Conservation (phyloP, 2,329 filamentous ascomycete species). For the Beauveria rudraprayagi region DNA sequence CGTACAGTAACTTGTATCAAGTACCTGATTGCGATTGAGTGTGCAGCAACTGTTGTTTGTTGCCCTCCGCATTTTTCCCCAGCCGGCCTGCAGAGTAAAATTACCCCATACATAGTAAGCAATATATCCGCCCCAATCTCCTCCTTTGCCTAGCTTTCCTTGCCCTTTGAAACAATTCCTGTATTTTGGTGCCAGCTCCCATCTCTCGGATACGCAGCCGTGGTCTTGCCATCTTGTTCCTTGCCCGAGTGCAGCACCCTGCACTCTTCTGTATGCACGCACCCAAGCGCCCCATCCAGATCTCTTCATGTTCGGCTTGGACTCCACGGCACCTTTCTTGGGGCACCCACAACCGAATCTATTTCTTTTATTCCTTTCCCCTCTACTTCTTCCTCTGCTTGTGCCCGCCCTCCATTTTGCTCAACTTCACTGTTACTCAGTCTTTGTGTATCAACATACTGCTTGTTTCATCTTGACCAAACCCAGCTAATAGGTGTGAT, state of each 20-base stretch:
- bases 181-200: constrained; percentile 1
- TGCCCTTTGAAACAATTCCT: background rate
- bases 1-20: background rate
- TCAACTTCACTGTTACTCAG: background rate
- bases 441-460: background rate
- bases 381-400: background rate
- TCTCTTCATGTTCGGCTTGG: constrained; percentile 8
- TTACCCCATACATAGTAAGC: constrained; percentile 3
- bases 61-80: background rate
- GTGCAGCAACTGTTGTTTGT: background rate
- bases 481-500: background rate
- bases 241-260: background rate
- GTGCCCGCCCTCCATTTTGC: background rate
- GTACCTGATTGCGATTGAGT: background rate
- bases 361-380: background rate
- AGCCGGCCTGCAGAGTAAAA: background rate
- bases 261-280: background rate
- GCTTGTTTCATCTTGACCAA: constrained; percentile 7
- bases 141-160: background rate
- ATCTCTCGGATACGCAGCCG: constrained; percentile 7
- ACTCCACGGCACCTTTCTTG: constrained; percentile 9
- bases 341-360: constrained; percentile 8
- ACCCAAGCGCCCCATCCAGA: background rate
- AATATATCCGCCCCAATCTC: constrained; percentile 1
- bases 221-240: background rate